A percentile compares a stretch with the other conserved stretches of the same genome.
These are phyloP conservation scores for Piloderma croceum DNA, from an alignment of 768 basidiomycete species.

Conservation along the genomic window DNA sequence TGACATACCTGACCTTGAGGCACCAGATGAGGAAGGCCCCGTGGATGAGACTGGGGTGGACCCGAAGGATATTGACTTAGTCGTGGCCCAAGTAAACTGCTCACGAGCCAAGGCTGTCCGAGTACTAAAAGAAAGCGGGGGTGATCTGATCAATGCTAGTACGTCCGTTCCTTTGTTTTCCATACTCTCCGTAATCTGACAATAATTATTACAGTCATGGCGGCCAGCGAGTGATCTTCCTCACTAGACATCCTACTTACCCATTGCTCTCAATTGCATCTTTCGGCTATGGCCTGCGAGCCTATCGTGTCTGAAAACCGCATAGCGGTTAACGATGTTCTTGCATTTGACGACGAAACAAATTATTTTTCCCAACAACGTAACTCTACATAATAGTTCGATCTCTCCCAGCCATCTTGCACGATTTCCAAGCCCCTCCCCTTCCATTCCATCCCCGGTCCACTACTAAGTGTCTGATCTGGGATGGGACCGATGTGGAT, in stretches of 20 bases:
- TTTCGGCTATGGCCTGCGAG: no score
- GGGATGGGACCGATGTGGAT: no score
- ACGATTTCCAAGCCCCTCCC: constrained; percentile 57
- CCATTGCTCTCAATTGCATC: no score
- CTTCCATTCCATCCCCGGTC: constrained; percentile 12
- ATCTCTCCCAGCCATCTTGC: constrained; percentile 80
- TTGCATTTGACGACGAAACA: background rate
- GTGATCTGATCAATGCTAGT: constrained; percentile 97
- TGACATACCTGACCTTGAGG: constrained; percentile 81
- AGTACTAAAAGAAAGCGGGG: constrained; percentile 85
- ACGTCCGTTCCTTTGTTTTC: constrained; percentile 34
- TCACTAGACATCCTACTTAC: no score
- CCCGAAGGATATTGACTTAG: constrained; percentile 90
- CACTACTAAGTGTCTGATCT: no score
- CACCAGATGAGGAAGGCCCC: constrained; percentile 72
- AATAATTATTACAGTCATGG: constrained; percentile 68
- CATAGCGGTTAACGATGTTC: no score
- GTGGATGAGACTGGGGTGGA: constrained; percentile 87
- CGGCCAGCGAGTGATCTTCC: constrained; percentile 91
- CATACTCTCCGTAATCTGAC: constrained; percentile 8
- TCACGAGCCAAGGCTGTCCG: constrained; percentile 88
- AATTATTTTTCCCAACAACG: constrained; percentile 47
- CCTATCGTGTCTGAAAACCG: no score
- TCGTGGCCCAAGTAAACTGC: constrained; percentile 83
- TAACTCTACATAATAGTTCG: constrained; percentile 83